A percentile compares a stretch with the other conserved stretches of the same genome.
Evolutionary conservation across 2,329 filamentous ascomycete species (phyloP).

Genomic region (Fusarium sp.): DNA sequence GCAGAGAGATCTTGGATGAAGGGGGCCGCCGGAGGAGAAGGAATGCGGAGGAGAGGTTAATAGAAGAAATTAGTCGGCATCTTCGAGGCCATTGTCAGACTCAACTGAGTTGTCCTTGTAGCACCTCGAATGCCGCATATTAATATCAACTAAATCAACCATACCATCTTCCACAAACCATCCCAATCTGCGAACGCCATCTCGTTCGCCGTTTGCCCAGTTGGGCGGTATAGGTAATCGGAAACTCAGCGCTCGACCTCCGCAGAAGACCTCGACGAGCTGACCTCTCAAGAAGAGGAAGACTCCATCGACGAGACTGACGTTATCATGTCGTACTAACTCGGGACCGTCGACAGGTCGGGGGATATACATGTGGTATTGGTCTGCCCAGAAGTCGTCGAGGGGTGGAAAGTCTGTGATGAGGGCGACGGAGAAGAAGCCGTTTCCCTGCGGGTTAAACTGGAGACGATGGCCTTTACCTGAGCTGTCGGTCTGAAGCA

Average conservation of each 20-base stretch:
- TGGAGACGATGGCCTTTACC: conserved; percentile 41
- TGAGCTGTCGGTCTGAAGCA: conserved; percentile 40
- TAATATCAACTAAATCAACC: conserved; percentile 40
- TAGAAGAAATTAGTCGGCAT: conserved; percentile 30
- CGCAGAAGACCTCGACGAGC: conserved; percentile 43
- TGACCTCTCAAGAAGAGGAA: conserved; percentile 39
- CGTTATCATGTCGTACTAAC: conserved; percentile 44
- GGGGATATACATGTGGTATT: conserved; percentile 44
- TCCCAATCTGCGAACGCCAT: conserved; percentile 36
- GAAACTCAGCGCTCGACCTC: conserved; percentile 43
- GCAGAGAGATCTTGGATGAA: conserved; percentile 36
- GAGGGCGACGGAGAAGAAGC: conserved; percentile 41
- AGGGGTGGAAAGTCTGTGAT: conserved; percentile 45
- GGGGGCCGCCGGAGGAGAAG: neutral
- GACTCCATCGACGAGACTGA: conserved; percentile 39
- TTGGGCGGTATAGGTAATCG: conserved; percentile 36
- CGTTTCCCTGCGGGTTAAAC: conserved; percentile 32
- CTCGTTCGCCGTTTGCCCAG: conserved; percentile 1
- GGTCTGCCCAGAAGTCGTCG: conserved; percentile 51
- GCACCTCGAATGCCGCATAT: conserved; percentile 29
- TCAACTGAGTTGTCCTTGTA: conserved; percentile 26
- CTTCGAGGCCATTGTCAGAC: conserved; percentile 26
- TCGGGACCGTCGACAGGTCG: conserved; percentile 47
- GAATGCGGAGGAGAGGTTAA: neutral
- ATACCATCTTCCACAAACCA: conserved; percentile 45